A percentile compares a stretch with the other conserved stretches of the same genome.
Conservation (phyloP, 2,329 filamentous ascomycete genomes). For the Botryotinia globosa region DNA sequence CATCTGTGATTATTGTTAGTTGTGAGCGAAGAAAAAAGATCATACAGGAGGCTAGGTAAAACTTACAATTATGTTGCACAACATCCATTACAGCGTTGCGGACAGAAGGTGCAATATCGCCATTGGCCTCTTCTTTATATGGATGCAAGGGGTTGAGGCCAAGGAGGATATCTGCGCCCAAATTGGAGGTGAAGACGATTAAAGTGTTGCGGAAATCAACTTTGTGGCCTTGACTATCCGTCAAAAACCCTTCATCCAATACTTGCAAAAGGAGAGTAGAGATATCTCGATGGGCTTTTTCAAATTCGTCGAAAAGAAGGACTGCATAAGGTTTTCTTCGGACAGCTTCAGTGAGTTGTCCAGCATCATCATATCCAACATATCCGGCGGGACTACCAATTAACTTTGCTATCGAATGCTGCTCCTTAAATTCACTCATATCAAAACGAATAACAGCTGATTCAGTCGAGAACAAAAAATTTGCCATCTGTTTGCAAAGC, state of each 20-base stretch:
- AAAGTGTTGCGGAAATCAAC: constrained; percentile 96
- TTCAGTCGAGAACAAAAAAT: constrained; percentile 90
- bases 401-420: constrained; percentile 88
- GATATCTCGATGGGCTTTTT: constrained; percentile 95
- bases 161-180: constrained; percentile 88
- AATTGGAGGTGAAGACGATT: constrained; percentile 92
- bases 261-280: constrained; percentile 89
- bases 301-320: constrained; percentile 93
- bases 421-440: constrained; percentile 97
- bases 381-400: constrained; percentile 94
- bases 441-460: constrained; percentile 90
- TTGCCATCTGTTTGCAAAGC: constrained; percentile 91
- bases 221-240: constrained; percentile 92
- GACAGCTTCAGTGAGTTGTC: constrained; percentile 92
- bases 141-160: constrained; percentile 65
- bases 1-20: constrained; percentile 44
- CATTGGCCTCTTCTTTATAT: constrained; percentile 59
- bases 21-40: neutral
- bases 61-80: constrained; percentile 57
- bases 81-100: constrained; percentile 85
- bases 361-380: constrained; percentile 94
- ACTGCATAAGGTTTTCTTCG: constrained; percentile 94
- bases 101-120: constrained; percentile 69
- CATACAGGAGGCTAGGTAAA: constrained; percentile 37
- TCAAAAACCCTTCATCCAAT: constrained; percentile 92